A percentile compares a stretch with the other conserved stretches of the same genome.
These are phyloP conservation scores for Annona cherimola DNA, from an alignment of 164 flowering plant genomes.

Conservation along the genomic window DNA sequence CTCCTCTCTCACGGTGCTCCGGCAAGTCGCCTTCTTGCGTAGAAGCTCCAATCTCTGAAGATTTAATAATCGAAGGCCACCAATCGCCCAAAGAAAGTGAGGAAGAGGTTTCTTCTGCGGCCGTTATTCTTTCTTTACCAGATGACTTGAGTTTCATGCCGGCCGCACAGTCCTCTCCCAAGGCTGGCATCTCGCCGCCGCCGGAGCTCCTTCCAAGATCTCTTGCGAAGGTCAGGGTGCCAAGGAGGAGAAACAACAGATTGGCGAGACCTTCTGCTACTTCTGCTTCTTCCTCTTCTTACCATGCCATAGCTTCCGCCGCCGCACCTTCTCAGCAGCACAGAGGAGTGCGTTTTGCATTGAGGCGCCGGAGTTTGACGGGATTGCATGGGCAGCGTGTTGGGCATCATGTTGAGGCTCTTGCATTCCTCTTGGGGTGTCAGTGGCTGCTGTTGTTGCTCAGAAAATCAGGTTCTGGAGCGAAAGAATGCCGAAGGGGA, in stretches of 20 bases:
- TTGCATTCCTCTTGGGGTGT: conserved; percentile 43
- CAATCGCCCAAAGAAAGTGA: not conserved
- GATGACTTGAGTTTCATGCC: not conserved
- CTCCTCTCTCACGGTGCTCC: not conserved
- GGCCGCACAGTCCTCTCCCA: not conserved
- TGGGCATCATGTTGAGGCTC: conserved; percentile 24
- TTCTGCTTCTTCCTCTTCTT: conserved; percentile 17
- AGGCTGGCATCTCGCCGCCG: not conserved
- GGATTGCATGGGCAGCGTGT: conserved; percentile 14
- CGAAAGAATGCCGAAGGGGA: conserved; percentile 31
- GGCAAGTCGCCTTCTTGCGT: not conserved
- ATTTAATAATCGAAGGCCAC: conserved; percentile 14
- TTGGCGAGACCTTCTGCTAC: conserved; percentile 13
- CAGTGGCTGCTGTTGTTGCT: conserved; percentile 37
- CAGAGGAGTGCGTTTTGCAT: conserved; percentile 27
- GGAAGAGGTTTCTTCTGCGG: conserved; percentile 18
- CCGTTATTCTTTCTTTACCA: conserved; percentile 9
- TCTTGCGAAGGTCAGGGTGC: not conserved
- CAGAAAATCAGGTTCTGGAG: conserved; percentile 57
- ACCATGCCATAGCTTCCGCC: conserved; percentile 16
- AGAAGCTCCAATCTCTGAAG: not conserved
- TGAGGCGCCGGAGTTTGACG: conserved; percentile 35
- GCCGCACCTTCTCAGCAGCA: conserved; percentile 16
- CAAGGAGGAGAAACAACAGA: conserved; percentile 14
- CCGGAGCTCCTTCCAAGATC: not conserved